These are phyloP conservation scores for Pichia thaimueangensis DNA, from an alignment of 805 yeast species.

Conservation along the genomic window DNA sequence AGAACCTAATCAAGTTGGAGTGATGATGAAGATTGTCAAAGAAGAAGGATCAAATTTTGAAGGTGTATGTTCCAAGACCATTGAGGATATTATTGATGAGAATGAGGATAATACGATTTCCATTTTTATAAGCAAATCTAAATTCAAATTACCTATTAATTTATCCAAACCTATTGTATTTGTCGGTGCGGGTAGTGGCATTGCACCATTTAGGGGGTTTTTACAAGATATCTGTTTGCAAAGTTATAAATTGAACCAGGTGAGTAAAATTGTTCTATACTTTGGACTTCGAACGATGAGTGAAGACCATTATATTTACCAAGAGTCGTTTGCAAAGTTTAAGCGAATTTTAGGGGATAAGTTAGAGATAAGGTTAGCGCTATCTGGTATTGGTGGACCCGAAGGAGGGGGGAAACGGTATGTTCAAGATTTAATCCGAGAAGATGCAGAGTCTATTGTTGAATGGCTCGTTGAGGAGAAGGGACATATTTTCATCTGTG, in stretches of 20 bases:
- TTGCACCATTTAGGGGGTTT: slow-evolving; percentile 94
- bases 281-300: slow-evolving; percentile 56
- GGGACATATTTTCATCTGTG: slow-evolving; percentile 87
- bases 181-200: slow-evolving; percentile 96
- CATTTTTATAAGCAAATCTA: slow-evolving; percentile 80
- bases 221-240: slow-evolving; percentile 54
- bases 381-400: slow-evolving; percentile 47
- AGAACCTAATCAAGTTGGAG: slow-evolving; percentile 55
- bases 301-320: slow-evolving; percentile 65
- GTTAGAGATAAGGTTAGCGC: slow-evolving; percentile 68
- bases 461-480: slow-evolving; percentile 46
- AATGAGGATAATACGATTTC: slow-evolving; percentile 55
- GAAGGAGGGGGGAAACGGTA: slow-evolving; percentile 48
- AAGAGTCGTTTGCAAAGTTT: slow-evolving; percentile 75
- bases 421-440: slow-evolving; percentile 71
- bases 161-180: slow-evolving; percentile 74
- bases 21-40: slow-evolving; percentile 82
- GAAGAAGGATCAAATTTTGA: slow-evolving; percentile 34
- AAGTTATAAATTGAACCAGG: slow-evolving; percentile 15
- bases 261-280: slow-evolving; percentile 66
- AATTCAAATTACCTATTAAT: slow-evolving; percentile 82
- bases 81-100: slow-evolving; percentile 55
- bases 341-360: slow-evolving; percentile 40
- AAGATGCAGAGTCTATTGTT: slow-evolving; percentile 41
- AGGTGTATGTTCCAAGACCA: slow-evolving; percentile 84